Evolutionary conservation across 805 yeast species (phyloP).

Genomic region (Teunomyces tritomae): DNA sequence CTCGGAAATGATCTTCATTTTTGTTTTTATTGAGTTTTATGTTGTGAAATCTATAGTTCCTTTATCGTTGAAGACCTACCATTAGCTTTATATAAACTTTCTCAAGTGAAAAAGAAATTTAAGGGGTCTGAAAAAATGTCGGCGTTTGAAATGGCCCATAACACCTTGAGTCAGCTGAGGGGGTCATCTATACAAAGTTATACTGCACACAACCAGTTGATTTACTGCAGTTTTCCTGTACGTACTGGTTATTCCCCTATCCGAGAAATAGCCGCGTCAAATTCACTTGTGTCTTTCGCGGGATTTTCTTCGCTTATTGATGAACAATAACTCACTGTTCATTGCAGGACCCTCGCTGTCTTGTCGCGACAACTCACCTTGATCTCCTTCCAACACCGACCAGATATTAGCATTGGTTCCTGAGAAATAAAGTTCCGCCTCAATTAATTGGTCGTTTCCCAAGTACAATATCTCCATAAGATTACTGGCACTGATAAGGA

Average conservation of each 20-base stretch:
- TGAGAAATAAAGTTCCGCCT: constrained; percentile 50
- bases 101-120: not conserved
- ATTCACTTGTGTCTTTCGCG: not conserved
- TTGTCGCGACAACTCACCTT: not conserved
- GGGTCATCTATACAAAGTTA: not conserved
- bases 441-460: constrained; percentile 72
- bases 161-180: not conserved
- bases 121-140: constrained; percentile 1
- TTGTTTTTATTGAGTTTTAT: not conserved
- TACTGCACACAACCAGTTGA: not conserved
- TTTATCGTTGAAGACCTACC: not conserved
- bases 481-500: constrained; percentile 73
- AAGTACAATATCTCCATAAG: constrained; percentile 67
- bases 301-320: constrained; percentile 43
- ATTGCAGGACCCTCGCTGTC: constrained; percentile 14
- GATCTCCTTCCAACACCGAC: constrained; percentile 13
- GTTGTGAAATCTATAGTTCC: not conserved
- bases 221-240: not conserved
- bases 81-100: not conserved
- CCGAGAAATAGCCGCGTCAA: not conserved
- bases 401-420: constrained; percentile 32
- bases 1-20: constrained; percentile 35
- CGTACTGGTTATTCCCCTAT: not conserved
- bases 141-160: not conserved
- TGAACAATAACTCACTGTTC: constrained; percentile 49